A percentile compares a stretch with the other conserved stretches of the same genome.
These are phyloP conservation scores for Suillus cothurnatus DNA, from an alignment of 768 basidiomycete species.

Conservation along the genomic window DNA sequence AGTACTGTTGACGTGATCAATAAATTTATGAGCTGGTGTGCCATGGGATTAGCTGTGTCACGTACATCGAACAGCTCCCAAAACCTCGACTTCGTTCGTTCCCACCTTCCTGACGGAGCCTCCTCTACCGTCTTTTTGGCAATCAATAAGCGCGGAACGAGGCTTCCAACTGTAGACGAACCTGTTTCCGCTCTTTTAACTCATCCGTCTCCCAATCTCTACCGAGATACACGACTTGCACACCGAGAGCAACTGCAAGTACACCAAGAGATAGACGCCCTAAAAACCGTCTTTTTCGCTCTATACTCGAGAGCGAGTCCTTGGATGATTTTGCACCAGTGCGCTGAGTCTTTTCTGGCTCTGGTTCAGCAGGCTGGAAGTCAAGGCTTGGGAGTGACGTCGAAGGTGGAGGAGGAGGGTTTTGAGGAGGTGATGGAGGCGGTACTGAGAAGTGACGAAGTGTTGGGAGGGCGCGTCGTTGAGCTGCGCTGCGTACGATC, in stretches of 20 bases:
- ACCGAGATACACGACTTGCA: constrained; percentile 66
- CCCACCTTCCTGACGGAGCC: constrained; percentile 64
- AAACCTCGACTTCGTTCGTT: constrained; percentile 63
- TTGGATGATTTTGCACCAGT: constrained; percentile 82
- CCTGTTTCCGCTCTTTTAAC: constrained; percentile 62
- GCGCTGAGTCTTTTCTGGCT: constrained; percentile 45
- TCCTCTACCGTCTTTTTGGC: constrained; percentile 53
- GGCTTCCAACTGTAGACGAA: constrained; percentile 35
- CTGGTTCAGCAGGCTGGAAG: constrained; percentile 57
- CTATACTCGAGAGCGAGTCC: constrained; percentile 77
- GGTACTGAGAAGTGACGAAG: constrained; percentile 29
- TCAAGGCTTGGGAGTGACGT: constrained; percentile 55
- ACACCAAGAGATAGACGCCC: constrained; percentile 56
- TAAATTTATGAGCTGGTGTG: background rate
- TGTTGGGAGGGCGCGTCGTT: constrained; percentile 19
- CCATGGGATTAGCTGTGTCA: constrained; percentile 8
- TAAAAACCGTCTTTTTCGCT: constrained; percentile 62
- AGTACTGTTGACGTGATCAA: constrained; percentile 53
- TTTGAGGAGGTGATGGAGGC: constrained; percentile 17
- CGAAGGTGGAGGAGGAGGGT: constrained; percentile 7
- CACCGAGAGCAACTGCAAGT: constrained; percentile 57
- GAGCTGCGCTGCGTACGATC: constrained; percentile 25
- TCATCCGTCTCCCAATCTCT: constrained; percentile 79
- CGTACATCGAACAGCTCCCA: constrained; percentile 70
- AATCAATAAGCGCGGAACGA: constrained; percentile 3